A percentile compares a stretch with the other conserved stretches of the same genome.
Evolutionary conservation across 768 basidiomycete species (phyloP).

Genomic region (Strobilomyces confusus): DNA sequence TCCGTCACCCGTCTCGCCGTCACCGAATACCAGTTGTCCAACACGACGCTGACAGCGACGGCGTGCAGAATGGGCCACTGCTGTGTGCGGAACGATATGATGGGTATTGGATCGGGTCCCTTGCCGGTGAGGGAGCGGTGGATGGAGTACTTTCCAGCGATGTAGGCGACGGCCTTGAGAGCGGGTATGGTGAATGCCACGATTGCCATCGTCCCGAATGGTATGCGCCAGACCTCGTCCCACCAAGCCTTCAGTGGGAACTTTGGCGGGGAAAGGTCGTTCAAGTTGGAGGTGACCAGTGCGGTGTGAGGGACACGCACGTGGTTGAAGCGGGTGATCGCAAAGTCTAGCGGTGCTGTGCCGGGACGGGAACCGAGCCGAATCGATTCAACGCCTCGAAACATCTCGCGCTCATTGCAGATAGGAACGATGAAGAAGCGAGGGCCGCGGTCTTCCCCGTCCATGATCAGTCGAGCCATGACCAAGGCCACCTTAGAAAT

Average conservation of each 20-base stretch:
- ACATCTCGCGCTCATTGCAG: conserved; percentile 52
- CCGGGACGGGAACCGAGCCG: conserved; percentile 50
- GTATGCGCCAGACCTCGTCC: conserved; percentile 53
- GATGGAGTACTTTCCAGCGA: conserved; percentile 55
- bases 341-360: conserved; percentile 52
- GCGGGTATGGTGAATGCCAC: conserved; percentile 48
- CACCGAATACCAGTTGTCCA: conserved; percentile 45
- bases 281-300: conserved; percentile 43
- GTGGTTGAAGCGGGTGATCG: conserved; percentile 52
- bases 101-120: conserved; percentile 40
- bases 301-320: conserved; percentile 46
- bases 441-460: conserved; percentile 46
- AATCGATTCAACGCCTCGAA: conserved; percentile 46
- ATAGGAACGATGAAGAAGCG: conserved; percentile 56
- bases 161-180: conserved; percentile 50
- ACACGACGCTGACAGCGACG: conserved; percentile 48
- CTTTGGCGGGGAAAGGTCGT: conserved; percentile 37
- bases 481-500: conserved; percentile 55
- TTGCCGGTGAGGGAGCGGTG: conserved; percentile 49
- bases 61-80: conserved; percentile 56
- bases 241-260: conserved; percentile 49
- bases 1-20: conserved; percentile 19
- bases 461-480: conserved; percentile 52
- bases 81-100: conserved; percentile 62
- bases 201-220: conserved; percentile 50